These are phyloP conservation scores for Umbelopsis sp. DNA, from an alignment of 371 early-diverging fungal genomes.

Conservation along the genomic window DNA sequence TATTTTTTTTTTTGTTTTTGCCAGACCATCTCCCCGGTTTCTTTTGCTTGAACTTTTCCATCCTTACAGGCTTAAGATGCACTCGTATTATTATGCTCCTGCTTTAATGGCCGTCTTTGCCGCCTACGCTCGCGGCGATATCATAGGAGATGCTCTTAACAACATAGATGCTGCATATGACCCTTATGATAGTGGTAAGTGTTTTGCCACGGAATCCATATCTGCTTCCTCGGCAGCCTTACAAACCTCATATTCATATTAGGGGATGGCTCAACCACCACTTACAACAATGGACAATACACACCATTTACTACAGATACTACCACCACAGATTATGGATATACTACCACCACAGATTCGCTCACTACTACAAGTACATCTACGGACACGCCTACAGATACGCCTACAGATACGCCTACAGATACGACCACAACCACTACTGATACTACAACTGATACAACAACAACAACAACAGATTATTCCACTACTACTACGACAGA, in stretches of 20 bases:
- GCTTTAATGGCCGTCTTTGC: not conserved
- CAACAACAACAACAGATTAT: not conserved
- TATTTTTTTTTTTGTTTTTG: conserved; percentile 3
- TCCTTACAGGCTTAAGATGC: not conserved
- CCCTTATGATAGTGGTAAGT: not conserved
- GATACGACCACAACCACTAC: conserved; percentile 13
- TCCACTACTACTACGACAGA: not conserved
- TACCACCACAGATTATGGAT: not conserved
- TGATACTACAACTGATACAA: conserved; percentile 1
- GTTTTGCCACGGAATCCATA: not conserved
- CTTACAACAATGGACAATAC: conserved; percentile 21
- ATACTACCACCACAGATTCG: not conserved
- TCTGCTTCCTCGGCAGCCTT: not conserved
- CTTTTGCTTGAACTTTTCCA: conserved; percentile 2
- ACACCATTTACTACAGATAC: conserved; percentile 12
- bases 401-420: not conserved
- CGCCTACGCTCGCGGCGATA: conserved; percentile 3
- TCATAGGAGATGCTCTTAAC: not conserved
- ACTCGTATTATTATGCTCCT: conserved; percentile 14
- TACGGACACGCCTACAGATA: conserved; percentile 5
- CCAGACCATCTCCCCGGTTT: not conserved
- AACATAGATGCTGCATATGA: not conserved
- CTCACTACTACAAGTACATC: not conserved
- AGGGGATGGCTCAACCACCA: not conserved
- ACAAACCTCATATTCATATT: not conserved